Percentiles rank a stretch among this genome's conserved stretches.
Evolutionary conservation across 2,329 filamentous ascomycete species (phyloP).

Genomic region (Gaeumannomyces sp.): DNA sequence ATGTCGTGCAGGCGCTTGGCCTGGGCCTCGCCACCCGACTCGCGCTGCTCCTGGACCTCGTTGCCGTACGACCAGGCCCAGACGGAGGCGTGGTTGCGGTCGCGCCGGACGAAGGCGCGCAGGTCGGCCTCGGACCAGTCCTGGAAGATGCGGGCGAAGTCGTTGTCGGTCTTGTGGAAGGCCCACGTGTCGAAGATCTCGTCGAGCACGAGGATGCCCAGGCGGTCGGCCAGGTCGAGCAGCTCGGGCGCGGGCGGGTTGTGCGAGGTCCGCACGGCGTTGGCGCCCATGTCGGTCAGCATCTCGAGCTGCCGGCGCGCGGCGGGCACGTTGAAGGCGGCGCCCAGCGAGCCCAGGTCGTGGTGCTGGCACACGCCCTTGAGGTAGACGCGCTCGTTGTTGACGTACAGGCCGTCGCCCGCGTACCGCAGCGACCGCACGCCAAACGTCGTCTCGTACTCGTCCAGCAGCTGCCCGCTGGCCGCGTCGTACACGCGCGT

Average conservation of each 20-base stretch:
- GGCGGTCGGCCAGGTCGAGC: conserved; percentile 40
- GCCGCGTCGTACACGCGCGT: conserved; percentile 28
- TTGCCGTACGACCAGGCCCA: conserved; percentile 49
- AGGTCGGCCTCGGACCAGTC: conserved; percentile 50
- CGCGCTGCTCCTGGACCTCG: conserved; percentile 43
- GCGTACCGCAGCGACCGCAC: conserved; percentile 38
- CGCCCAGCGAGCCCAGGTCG: conserved; percentile 42
- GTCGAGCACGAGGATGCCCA: conserved; percentile 45
- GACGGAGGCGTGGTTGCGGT: conserved; percentile 49
- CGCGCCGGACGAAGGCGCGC: conserved; percentile 43
- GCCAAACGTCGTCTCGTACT: conserved; percentile 44
- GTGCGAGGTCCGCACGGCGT: conserved; percentile 45
- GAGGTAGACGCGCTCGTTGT: conserved; percentile 36
- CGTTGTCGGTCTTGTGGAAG: conserved; percentile 37
- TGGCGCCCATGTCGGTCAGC: conserved; percentile 43
- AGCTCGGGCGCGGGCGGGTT: conserved; percentile 47
- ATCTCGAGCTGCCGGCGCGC: conserved; percentile 42
- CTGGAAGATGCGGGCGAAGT: conserved; percentile 44
- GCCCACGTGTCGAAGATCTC: conserved; percentile 50
- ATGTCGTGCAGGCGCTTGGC: conserved; percentile 34
- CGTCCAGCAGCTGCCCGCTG: conserved; percentile 21
- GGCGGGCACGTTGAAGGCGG: conserved; percentile 44
- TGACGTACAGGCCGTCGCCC: conserved; percentile 37
- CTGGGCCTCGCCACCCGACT: conserved; percentile 23
- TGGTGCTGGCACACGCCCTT: conserved; percentile 46